Base-by-base conservation (phyloP, 108 stramenopile genomes). In the Fragilariopsis cylindrus region DNA sequence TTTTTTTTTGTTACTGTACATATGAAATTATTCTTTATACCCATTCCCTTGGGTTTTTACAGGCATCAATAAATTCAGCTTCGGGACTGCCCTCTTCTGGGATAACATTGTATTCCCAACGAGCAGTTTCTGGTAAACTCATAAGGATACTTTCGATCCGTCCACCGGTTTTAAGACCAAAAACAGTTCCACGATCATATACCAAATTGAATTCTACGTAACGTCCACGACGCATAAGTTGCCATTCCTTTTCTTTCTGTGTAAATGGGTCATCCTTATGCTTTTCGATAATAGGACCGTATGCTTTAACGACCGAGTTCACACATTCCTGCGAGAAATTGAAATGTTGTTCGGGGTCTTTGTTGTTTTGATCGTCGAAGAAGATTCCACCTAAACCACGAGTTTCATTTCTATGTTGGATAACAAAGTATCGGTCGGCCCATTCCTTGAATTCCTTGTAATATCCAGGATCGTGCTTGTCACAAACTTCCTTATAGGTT, bases 131-230 rank as follows among this genome's bases (percentile, higher is more conserved):
- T 6, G 99, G 99, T 64, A 99, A 77, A 76, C 98, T 98, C 98
- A 99, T 98, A 41, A 99, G 86, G 74, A 99, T 99, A 75, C 88
- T 92, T 84, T 99, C 99, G 76, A 97, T 98, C 56, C 99, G 92
- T 7, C 97, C 97, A 30, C 98, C 98, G 44, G 99, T 99, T 83
- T 98, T 98, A 55, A 99, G 87, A 39, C 99, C 99, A 78, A 99
- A 99, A 5, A 98, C 91, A 0, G 99, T 99, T 60, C 99, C 99
- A 5, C 99, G 84, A 80, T 99, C 99, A 79, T 98, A 98, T 19
- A 99, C 98, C 57, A 99, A 85, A 87, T 99, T 99, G 93, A 99
- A 99, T 86, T 99, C 99, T 9, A 96, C 96, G 75, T 99, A 99
- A 62, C 96, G 84, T 70, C 97, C 96, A 39, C 95, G 78, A 48